phyloP scores from a whole-genome alignment of 2,329 filamentous ascomycete species.

The Colletotrichum cordylinicola region DNA sequence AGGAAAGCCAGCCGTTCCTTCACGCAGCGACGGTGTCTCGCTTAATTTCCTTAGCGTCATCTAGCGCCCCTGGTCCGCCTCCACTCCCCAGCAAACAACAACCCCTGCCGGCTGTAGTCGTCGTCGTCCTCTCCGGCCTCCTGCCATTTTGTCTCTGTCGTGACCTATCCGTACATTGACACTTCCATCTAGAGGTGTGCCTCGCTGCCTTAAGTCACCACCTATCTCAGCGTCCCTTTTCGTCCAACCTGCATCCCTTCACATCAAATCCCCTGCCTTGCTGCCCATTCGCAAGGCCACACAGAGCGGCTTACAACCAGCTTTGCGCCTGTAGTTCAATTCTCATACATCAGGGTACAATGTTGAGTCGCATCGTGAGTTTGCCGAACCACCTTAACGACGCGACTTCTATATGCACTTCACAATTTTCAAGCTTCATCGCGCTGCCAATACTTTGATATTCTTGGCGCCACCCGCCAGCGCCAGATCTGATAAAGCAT shows the following conservation, averaged over 20 bases:
- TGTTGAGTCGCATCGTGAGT: background rate
- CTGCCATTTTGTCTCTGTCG: background rate
- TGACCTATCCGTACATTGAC: background rate
- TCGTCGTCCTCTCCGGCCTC: slow-evolving; percentile 1
- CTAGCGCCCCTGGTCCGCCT: slow-evolving; percentile 18
- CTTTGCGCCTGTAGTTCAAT: background rate
- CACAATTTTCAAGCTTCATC: background rate
- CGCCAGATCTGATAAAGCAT: background rate
- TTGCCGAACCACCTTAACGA: background rate
- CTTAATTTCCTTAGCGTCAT: slow-evolving; percentile 24
- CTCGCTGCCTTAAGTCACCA: background rate
- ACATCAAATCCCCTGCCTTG: background rate
- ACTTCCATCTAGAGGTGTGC: background rate
- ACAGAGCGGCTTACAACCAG: background rate
- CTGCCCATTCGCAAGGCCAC: background rate
- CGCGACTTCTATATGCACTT: background rate
- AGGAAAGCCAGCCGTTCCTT: slow-evolving; percentile 24
- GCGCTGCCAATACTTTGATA: background rate
- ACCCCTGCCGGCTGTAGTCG: slow-evolving; percentile 13
- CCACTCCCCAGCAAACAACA: slow-evolving; percentile 23
- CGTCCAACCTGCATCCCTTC: background rate
- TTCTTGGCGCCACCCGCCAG: background rate
- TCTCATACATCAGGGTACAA: background rate
- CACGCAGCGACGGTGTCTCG: slow-evolving; percentile 22
- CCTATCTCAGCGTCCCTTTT: background rate